A percentile compares a stretch with the other conserved stretches of the same genome.
These are phyloP conservation scores for Pholiota molesta DNA, from an alignment of 768 basidiomycete species.

Conservation along the genomic window DNA sequence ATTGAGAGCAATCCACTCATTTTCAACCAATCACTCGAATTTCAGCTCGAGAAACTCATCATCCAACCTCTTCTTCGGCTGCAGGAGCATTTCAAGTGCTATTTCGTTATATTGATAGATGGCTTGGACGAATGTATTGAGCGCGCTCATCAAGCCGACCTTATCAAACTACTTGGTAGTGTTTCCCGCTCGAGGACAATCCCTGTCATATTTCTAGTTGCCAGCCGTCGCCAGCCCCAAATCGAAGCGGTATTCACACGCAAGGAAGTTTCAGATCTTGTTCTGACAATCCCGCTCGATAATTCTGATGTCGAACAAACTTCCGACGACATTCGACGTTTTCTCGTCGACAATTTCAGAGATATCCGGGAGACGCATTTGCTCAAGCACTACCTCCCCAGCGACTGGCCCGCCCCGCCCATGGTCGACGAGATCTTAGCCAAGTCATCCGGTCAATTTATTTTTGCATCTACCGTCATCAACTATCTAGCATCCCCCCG, in stretches of 20 bases:
- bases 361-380: constrained; percentile 8
- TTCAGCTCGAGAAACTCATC: neutral
- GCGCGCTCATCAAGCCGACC: neutral
- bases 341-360: constrained; percentile 9
- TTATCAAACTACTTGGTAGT: constrained; percentile 2
- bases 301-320: neutral
- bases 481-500: constrained; percentile 7
- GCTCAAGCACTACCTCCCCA: neutral
- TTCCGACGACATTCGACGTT: constrained; percentile 12
- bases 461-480: constrained; percentile 18
- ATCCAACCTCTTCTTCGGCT: neutral
- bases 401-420: constrained; percentile 10
- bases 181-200: neutral
- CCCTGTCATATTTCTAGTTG: constrained; percentile 15
- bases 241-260: constrained; percentile 10
- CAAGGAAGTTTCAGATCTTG: neutral
- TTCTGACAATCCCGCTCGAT: constrained; percentile 5
- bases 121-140: neutral
- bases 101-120: neutral
- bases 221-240: constrained; percentile 17
- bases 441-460: constrained; percentile 20
- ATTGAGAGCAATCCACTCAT: neutral
- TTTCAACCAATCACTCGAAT: neutral
- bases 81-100: neutral
- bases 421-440: constrained; percentile 11